A percentile compares a stretch with the other conserved stretches of the same genome.
phyloP scores from a whole-genome alignment of 352 stramenopile genomes.

The Globisporangium cylindrosporum region DNA sequence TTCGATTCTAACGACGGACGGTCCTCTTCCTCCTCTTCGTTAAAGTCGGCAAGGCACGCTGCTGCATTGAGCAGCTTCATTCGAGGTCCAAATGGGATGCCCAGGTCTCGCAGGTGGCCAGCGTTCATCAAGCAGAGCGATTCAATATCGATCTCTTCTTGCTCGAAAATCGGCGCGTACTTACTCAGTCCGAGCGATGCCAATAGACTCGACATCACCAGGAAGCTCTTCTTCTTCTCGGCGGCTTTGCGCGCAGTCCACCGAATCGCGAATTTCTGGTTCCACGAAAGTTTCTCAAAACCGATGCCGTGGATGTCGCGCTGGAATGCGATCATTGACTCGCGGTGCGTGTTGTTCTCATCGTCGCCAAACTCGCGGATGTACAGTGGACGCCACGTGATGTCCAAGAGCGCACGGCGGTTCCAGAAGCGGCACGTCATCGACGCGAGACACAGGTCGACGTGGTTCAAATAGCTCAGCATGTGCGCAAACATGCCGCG shows the following conservation, averaged over 20 bases:
- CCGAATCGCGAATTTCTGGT: conserved; percentile 83
- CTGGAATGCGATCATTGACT: conserved; percentile 86
- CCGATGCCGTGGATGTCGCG: conserved; percentile 82
- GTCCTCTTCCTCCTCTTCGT: conserved; percentile 76
- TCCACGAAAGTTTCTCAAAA: conserved; percentile 82
- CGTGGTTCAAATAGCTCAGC: conserved; percentile 85
- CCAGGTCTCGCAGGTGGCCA: conserved; percentile 75
- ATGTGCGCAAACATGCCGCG: conserved; percentile 85
- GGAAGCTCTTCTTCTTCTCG: conserved; percentile 88
- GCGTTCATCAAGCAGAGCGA: conserved; percentile 86
- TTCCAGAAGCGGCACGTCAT: conserved; percentile 89
- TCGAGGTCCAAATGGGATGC: conserved; percentile 78
- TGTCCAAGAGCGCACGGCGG: conserved; percentile 79
- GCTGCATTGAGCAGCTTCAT: conserved; percentile 86
- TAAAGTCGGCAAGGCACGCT: conserved; percentile 79
- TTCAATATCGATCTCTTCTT: conserved; percentile 89
- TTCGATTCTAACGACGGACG: conserved; percentile 58
- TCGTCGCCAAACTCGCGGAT: conserved; percentile 81
- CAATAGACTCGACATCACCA: conserved; percentile 81
- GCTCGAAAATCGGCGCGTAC: conserved; percentile 82
- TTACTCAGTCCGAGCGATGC: conserved; percentile 78
- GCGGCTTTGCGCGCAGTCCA: conserved; percentile 78
- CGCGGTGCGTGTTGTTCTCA: conserved; percentile 69
- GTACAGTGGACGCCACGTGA: conserved; percentile 85
- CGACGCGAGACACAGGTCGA: conserved; percentile 77